phyloP scores from a whole-genome alignment of 495 filamentous ascomycete species.

The Rostrohypoxylon terebratum region DNA sequence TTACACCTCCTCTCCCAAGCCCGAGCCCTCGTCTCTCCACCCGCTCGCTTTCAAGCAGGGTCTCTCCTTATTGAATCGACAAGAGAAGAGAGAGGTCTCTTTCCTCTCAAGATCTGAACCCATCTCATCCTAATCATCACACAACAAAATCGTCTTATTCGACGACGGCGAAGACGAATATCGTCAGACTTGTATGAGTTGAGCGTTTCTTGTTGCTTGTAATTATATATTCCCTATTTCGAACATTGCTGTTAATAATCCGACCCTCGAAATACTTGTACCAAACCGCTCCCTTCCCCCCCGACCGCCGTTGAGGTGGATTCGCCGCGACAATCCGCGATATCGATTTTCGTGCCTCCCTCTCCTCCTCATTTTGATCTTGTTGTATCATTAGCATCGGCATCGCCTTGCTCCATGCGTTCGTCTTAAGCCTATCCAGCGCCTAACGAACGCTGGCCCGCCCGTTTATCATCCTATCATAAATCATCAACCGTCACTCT shows the following conservation, averaged over 20 bases:
- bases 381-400: conserved; percentile 29
- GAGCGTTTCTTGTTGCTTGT: conserved; percentile 31
- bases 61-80: conserved; percentile 45
- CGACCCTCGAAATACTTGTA: conserved; percentile 23
- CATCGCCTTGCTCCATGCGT: conserved; percentile 53
- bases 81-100: conserved; percentile 27
- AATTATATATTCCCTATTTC: conserved; percentile 30
- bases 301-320: conserved; percentile 45
- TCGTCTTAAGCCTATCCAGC: conserved; percentile 55
- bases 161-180: conserved; percentile 13
- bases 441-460: conserved; percentile 58
- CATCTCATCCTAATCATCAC: conserved; percentile 24
- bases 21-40: conserved; percentile 46
- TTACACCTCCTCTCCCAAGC: conserved; percentile 46
- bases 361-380: conserved; percentile 25
- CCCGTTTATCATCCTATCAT: conserved; percentile 19
- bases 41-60: conserved; percentile 47
- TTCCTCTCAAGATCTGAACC: conserved; percentile 25
- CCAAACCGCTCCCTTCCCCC: conserved; percentile 39
- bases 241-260: conserved; percentile 17
- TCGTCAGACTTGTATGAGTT: conserved; percentile 23
- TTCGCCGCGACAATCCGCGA: conserved; percentile 41
- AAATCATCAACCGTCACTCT: conserved; percentile 18
- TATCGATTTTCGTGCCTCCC: conserved; percentile 42
- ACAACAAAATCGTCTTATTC: conserved; percentile 11